Conservation (phyloP, 495 filamentous ascomycete genomes). For the Rhypophila decipiens region DNA sequence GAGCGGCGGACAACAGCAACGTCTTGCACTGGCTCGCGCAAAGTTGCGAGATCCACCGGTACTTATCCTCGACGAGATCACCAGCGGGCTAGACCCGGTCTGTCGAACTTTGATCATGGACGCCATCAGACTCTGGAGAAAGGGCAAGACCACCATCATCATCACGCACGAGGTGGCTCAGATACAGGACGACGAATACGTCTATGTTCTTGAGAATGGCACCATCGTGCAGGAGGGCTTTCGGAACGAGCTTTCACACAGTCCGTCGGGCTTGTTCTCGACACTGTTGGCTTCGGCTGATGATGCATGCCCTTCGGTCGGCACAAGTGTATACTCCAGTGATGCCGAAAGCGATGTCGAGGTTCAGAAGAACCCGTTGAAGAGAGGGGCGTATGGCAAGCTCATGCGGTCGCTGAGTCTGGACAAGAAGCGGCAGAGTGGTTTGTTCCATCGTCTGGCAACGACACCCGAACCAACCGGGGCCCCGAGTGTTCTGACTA, state of each 20-base stretch:
- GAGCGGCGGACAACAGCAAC: constrained; percentile 81
- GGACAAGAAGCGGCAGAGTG: constrained; percentile 4
- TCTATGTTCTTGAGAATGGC: constrained; percentile 75
- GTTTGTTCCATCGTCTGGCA: constrained; percentile 14
- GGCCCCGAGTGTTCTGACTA: background rate
- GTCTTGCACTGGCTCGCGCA: constrained; percentile 68
- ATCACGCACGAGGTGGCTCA: constrained; percentile 89
- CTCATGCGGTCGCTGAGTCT: constrained; percentile 11
- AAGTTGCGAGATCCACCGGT: constrained; percentile 73
- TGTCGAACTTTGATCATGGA: constrained; percentile 65
- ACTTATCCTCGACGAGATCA: constrained; percentile 85
- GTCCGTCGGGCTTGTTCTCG: constrained; percentile 27
- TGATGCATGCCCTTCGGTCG: background rate
- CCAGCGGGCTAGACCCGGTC: constrained; percentile 69
- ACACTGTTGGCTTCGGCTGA: constrained; percentile 21
- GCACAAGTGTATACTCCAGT: background rate
- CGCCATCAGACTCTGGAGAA: constrained; percentile 64
- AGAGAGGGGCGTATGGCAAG: constrained; percentile 7
- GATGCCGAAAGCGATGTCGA: background rate
- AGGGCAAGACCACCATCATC: constrained; percentile 78
- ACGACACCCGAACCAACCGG: background rate
- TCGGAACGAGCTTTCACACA: constrained; percentile 26
- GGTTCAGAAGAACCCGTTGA: background rate
- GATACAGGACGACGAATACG: constrained; percentile 66
- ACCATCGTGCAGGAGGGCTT: constrained; percentile 61